These are phyloP conservation scores for Fusarium liriodendri DNA, from an alignment of 2,329 filamentous ascomycete genomes.

Conservation along the genomic window DNA sequence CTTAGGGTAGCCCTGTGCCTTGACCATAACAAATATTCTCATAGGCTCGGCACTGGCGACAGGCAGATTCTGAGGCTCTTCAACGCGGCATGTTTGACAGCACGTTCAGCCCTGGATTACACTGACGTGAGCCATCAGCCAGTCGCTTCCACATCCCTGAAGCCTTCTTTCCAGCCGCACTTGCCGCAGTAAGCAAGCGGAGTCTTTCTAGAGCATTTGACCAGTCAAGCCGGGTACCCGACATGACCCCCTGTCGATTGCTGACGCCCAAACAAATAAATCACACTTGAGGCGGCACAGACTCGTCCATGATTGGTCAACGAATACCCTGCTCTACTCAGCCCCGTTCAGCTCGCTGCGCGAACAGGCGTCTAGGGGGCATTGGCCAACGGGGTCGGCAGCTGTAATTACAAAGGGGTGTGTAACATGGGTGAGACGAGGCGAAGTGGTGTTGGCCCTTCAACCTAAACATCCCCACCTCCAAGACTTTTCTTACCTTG, in stretches of 20 bases:
- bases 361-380: background rate
- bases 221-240: background rate
- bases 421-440: background rate
- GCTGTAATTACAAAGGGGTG: background rate
- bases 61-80: background rate
- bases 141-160: background rate
- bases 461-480: background rate
- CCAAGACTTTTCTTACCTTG: background rate
- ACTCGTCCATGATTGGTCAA: background rate
- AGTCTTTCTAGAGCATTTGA: background rate
- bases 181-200: background rate
- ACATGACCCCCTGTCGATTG: background rate
- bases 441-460: background rate
- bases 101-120: background rate
- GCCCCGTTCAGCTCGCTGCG: background rate
- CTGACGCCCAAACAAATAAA: background rate
- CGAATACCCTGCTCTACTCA: background rate
- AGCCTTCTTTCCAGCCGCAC: background rate
- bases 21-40: rapidly evolving
- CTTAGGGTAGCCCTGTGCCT: no score
- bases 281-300: background rate
- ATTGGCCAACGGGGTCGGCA: background rate
- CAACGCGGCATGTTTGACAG: background rate
- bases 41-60: no score
- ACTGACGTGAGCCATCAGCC: background rate